A percentile compares a stretch with the other conserved stretches of the same genome.
Conservation (phyloP, 805 yeast genomes). For the Suhomyces faveliae region DNA sequence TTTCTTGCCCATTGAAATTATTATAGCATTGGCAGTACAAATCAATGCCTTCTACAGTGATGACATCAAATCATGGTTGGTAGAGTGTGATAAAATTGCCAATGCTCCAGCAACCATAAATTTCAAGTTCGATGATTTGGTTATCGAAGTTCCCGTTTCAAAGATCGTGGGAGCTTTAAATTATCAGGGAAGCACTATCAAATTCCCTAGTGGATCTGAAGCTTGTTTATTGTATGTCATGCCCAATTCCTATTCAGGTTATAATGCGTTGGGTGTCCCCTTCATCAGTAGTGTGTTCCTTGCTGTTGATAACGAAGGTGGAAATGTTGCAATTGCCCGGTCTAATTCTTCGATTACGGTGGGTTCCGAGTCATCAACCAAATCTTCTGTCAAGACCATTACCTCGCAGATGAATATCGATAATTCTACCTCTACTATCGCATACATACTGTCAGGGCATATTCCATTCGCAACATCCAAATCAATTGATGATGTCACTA, state of each 20-base stretch:
- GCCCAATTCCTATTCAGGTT: conserved; percentile 50
- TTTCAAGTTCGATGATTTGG: conserved; percentile 52
- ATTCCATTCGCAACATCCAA: conserved; percentile 51
- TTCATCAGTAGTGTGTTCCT: conserved; percentile 53
- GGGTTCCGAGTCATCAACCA: not conserved
- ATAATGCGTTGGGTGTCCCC: conserved; percentile 56
- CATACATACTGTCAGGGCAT: conserved; percentile 35
- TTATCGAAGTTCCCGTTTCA: conserved; percentile 49
- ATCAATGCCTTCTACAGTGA: conserved; percentile 60
- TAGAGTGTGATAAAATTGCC: conserved; percentile 53
- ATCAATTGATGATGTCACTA: conserved; percentile 1
- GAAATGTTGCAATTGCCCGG: conserved; percentile 55
- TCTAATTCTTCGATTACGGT: conserved; percentile 24
- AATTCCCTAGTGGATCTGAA: conserved; percentile 49
- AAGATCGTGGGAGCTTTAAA: conserved; percentile 44
- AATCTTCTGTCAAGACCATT: not conserved
- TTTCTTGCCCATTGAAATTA: conserved; percentile 53
- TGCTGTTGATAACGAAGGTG: conserved; percentile 63
- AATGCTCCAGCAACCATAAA: conserved; percentile 49
- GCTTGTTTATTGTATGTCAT: conserved; percentile 58
- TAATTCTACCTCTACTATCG: conserved; percentile 13
- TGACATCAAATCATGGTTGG: conserved; percentile 54
- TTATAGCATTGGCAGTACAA: conserved; percentile 66
- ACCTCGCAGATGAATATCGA: not conserved
- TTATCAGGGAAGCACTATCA: conserved; percentile 34